Evolutionary conservation across 345 rosid genomes (phyloP).

Genomic region (Populus tremula): DNA sequence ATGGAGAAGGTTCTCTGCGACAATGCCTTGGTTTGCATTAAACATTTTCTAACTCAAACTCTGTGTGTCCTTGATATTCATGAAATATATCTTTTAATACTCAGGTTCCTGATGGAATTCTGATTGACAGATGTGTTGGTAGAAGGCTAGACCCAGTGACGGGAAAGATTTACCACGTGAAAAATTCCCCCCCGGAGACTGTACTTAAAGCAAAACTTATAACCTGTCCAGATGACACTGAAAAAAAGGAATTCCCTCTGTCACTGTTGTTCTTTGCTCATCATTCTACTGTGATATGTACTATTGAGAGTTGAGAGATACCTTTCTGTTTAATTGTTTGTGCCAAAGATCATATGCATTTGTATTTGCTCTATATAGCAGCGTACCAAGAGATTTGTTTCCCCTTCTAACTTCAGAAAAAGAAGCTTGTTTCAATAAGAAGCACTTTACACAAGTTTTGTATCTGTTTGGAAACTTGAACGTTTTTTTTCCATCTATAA

Average conservation of each 20-base stretch:
- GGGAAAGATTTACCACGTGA: slow-evolving; percentile 76
- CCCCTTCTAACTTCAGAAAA: background rate
- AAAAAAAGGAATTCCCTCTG: slow-evolving; percentile 53
- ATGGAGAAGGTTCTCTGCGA: background rate
- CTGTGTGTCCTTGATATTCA: background rate
- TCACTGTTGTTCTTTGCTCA: background rate
- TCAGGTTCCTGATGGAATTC: slow-evolving; percentile 96
- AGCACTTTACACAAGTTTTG: background rate
- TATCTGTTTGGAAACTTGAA: background rate
- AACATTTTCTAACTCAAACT: background rate
- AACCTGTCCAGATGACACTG: slow-evolving; percentile 90
- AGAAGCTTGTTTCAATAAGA: background rate
- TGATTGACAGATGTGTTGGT: slow-evolving; percentile 87
- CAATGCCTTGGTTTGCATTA: background rate
- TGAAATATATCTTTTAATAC: slow-evolving; percentile 24
- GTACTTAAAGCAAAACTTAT: slow-evolving; percentile 71
- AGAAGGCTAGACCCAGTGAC: slow-evolving; percentile 74
- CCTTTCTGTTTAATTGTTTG: background rate
- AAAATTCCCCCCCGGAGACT: slow-evolving; percentile 63
- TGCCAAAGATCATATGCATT: background rate
- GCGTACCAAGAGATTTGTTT: background rate
- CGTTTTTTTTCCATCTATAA: background rate
- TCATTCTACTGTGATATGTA: background rate
- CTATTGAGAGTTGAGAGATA: background rate
- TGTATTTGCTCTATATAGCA: background rate